These are phyloP conservation scores for Hypocrella siamensis DNA, from an alignment of 2,329 filamentous ascomycete genomes.

Conservation along the genomic window DNA sequence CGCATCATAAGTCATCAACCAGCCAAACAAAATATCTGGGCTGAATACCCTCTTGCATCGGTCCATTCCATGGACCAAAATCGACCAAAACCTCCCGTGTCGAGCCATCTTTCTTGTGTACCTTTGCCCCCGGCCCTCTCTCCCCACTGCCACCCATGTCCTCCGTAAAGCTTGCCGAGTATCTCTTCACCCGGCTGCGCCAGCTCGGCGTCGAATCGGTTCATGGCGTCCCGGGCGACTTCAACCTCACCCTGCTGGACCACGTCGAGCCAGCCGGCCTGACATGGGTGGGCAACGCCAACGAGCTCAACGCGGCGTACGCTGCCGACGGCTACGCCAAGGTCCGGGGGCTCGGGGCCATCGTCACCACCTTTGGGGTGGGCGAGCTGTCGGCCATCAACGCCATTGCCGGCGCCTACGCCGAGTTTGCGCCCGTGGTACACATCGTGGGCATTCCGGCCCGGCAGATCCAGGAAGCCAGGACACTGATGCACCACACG, in stretches of 20 bases:
- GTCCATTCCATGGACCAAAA: no score
- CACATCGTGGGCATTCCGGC: conserved; percentile 41
- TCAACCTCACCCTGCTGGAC: conserved; percentile 21
- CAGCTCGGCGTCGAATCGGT: conserved; percentile 43
- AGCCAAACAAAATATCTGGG: no score
- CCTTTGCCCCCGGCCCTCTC: background rate
- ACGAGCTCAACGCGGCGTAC: conserved; percentile 42
- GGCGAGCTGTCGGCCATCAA: conserved; percentile 42
- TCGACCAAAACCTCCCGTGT: no score
- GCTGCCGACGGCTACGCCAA: conserved; percentile 42
- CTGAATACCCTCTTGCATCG: no score
- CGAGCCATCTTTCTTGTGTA: background rate
- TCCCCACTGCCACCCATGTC: conserved; percentile 1
- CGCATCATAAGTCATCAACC: no score
- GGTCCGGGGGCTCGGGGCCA: conserved; percentile 30
- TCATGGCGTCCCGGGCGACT: conserved; percentile 31
- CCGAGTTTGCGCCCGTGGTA: conserved; percentile 38
- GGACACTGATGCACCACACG: conserved; percentile 34
- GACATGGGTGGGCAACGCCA: conserved; percentile 34
- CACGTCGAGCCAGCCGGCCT: conserved; percentile 19
- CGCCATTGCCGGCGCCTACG: conserved; percentile 40
- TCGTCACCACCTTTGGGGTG: conserved; percentile 46
- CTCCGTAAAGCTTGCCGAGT: conserved; percentile 14
- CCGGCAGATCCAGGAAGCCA: conserved; percentile 23
- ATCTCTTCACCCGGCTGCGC: conserved; percentile 42